Percentiles rank a stretch among this genome's conserved stretches.
Conservation (phyloP, 2,329 filamentous ascomycete genomes). For the Neurospora sp. region DNA sequence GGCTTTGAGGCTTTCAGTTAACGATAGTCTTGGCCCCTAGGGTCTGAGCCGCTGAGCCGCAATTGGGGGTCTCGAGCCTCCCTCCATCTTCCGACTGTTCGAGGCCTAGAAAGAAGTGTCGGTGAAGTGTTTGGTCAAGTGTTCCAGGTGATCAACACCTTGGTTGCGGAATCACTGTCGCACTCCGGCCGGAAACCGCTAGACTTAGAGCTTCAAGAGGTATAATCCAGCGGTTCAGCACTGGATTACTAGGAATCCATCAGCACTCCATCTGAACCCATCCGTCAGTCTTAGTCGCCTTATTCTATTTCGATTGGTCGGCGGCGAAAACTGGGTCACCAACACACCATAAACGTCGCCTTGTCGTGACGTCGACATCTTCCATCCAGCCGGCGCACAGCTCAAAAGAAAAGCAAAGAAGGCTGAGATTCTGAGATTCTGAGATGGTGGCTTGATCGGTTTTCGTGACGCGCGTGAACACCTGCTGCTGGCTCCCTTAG, state of each 20-base stretch:
- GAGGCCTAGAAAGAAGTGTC: background rate
- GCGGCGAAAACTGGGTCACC: no score
- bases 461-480: background rate
- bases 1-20: background rate
- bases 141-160: background rate
- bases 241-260: no score
- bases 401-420: background rate
- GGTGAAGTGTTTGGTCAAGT: background rate
- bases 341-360: no score
- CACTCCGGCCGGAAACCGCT: background rate
- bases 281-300: no score
- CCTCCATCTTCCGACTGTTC: background rate
- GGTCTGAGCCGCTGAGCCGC: background rate
- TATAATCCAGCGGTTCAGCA: background rate
- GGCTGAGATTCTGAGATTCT: background rate
- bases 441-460: background rate
- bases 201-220: background rate
- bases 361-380: no score
- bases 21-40: background rate
- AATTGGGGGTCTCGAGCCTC: background rate
- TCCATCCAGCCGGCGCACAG: no score
- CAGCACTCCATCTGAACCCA: no score
- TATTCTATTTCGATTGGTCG: no score
- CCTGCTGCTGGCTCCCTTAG: background rate
- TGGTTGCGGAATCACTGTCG: background rate